Evolutionary conservation across 805 yeast genomes (phyloP), one percentile per base, ranked within the genome.

Genomic region (Clavispora vitiphila): DNA sequence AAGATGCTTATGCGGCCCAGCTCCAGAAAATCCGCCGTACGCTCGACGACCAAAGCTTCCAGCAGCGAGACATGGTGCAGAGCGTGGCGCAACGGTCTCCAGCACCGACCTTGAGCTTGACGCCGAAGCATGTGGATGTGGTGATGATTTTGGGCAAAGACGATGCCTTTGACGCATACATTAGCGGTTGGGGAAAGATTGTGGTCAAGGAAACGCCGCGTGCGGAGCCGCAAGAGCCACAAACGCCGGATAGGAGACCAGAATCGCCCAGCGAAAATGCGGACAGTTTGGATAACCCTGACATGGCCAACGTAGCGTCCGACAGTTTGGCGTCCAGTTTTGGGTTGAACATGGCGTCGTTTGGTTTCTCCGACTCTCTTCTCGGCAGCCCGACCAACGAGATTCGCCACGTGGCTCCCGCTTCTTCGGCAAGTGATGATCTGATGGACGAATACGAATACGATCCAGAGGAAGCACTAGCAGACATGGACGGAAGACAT

Each of bases 1-100:
- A 58, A 10, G 53, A 50, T 18, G 41, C 40, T 9, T 64, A 54
- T 36, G 61, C 61, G 23, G 48, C 23, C 27, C 57, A 48, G 18
- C 57, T 60, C 24, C 49, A 42, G 35, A 48, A 35, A 3, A 45
- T 57, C 10, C 49, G 70, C 14, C 43, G 42, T 12, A 53, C 42
- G 9, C 46, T 65, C 30, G 65, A 63, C 43, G 57, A 54, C 14
- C 67, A 65, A 39, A 47, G 49, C 16, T 35, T 42, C 15, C 47
- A 45, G 39, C 61, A 59, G 45, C 42, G 36, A n/a, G 41, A 43
- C 12, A 39, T 60, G 12, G 26, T 54, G 37, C 43, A 46, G 37
- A 16, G 8, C 20, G 19, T 29, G 32, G 27, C 26, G 12, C 35
- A 34, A 25, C 39, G 26, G 8, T 4, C 18, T 11, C 9, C 10